These are phyloP conservation scores for Heritiera littoralis DNA, from an alignment of 345 rosid species.

Conservation along the genomic window DNA sequence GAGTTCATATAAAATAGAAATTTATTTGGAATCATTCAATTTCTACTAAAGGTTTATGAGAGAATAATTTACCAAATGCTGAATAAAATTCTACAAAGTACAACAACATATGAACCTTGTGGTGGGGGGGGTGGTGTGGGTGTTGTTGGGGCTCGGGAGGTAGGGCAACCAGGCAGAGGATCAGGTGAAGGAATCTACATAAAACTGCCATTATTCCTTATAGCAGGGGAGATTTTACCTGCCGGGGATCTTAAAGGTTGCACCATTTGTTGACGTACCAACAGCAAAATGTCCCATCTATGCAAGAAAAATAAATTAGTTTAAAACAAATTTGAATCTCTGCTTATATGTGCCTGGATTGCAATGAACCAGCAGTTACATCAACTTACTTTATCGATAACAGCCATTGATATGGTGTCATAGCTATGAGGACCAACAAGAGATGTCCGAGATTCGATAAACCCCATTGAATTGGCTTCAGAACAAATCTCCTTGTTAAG, in stretches of 20 bases:
- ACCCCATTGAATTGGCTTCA: constrained; percentile 35
- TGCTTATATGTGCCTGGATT: neutral
- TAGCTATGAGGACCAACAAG: constrained; percentile 75
- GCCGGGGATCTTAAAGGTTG: constrained; percentile 92
- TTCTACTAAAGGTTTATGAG: neutral
- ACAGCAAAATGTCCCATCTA: constrained; percentile 89
- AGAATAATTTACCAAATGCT: neutral
- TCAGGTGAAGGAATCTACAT: too few species aligned
- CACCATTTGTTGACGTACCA: constrained; percentile 98
- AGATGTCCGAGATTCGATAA: constrained; percentile 39
- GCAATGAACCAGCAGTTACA: constrained; percentile 1
- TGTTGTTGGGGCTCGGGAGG: too few species aligned
- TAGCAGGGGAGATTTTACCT: constrained; percentile 44
- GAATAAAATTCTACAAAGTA: neutral
- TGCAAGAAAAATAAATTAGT: constrained; percentile 20
- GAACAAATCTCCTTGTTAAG: constrained; percentile 26
- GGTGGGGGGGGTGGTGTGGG: too few species aligned
- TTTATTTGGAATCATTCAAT: neutral
- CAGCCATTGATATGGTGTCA: constrained; percentile 94
- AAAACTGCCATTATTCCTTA: too few species aligned
- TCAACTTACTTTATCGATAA: constrained; percentile 72
- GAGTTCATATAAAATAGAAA: neutral
- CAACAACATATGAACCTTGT: neutral
- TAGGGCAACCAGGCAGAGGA: too few species aligned
- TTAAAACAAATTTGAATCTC: constrained; percentile 1